phyloP scores from a whole-genome alignment of 1,284 basidiomycete genomes.

The Puccinia polysora region DNA sequence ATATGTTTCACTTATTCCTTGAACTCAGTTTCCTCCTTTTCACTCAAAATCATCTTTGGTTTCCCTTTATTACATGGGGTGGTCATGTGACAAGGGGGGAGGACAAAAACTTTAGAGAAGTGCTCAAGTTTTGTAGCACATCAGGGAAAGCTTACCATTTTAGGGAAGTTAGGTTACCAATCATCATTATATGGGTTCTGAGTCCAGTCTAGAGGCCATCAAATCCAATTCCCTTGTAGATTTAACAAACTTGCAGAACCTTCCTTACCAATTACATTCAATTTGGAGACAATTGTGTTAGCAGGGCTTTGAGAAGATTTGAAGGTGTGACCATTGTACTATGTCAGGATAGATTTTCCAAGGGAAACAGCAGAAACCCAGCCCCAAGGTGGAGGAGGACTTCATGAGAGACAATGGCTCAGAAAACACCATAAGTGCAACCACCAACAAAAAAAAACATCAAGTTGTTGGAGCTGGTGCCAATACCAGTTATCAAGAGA shows the following conservation, averaged over 20 bases:
- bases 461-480: conserved; percentile 50
- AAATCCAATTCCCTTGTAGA: conserved; percentile 52
- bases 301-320: conserved; percentile 48
- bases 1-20: no score
- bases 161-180: conserved; percentile 51
- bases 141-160: conserved; percentile 46
- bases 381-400: neutral
- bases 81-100: no score
- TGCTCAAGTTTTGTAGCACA: no score
- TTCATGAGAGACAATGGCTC: conserved; percentile 50
- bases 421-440: conserved; percentile 53
- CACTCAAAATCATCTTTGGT: conserved; percentile 50
- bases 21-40: conserved; percentile 36
- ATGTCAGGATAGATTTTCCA: no score
- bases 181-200: conserved; percentile 49
- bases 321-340: no score
- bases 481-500: neutral
- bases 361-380: no score
- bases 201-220: conserved; percentile 51
- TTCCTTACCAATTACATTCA: conserved; percentile 51
- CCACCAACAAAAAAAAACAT: conserved; percentile 48
- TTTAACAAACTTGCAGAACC: conserved; percentile 50
- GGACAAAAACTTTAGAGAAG: neutral
- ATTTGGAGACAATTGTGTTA: conserved; percentile 52
- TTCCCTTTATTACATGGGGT: no score